These are phyloP conservation scores for Protomyces arabidopsidicola DNA, from an alignment of 1,139 yeast species.

Conservation along the genomic window DNA sequence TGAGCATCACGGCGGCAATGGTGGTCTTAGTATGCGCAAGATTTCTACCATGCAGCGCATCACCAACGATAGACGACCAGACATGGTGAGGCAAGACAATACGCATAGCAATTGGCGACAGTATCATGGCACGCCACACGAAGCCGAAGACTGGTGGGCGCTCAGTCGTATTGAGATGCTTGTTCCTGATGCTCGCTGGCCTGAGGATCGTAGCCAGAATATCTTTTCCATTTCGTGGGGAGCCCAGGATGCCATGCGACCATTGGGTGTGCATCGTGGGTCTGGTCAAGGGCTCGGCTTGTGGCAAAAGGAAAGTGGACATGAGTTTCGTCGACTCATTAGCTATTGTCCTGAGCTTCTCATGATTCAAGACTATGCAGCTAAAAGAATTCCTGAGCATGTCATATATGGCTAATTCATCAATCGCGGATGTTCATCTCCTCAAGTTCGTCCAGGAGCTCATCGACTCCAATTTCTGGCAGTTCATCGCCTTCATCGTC, in stretches of 20 bases:
- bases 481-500: slow-evolving; percentile 39
- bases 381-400: not conserved
- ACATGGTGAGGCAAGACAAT: not conserved
- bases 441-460: slow-evolving; percentile 65
- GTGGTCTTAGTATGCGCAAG: slow-evolving; percentile 11
- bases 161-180: slow-evolving; percentile 15
- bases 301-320: not conserved
- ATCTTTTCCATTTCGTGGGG: slow-evolving; percentile 13
- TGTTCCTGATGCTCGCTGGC: slow-evolving; percentile 9
- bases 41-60: slow-evolving; percentile 2
- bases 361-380: not conserved
- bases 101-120: not conserved
- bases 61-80: slow-evolving; percentile 3
- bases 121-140: not conserved
- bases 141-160: slow-evolving; percentile 20
- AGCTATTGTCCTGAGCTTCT: slow-evolving; percentile 12
- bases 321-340: not conserved
- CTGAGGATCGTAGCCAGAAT: slow-evolving; percentile 7
- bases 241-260: not conserved
- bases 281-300: slow-evolving; percentile 3
- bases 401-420: not conserved
- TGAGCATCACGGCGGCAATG: slow-evolving; percentile 16
- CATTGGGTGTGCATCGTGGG: slow-evolving; percentile 18
- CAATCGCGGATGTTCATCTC: slow-evolving; percentile 69
- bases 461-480: slow-evolving; percentile 47